Evolutionary conservation across 768 basidiomycete species (phyloP).

Genomic region (Leccinum olivaceopallidum): DNA sequence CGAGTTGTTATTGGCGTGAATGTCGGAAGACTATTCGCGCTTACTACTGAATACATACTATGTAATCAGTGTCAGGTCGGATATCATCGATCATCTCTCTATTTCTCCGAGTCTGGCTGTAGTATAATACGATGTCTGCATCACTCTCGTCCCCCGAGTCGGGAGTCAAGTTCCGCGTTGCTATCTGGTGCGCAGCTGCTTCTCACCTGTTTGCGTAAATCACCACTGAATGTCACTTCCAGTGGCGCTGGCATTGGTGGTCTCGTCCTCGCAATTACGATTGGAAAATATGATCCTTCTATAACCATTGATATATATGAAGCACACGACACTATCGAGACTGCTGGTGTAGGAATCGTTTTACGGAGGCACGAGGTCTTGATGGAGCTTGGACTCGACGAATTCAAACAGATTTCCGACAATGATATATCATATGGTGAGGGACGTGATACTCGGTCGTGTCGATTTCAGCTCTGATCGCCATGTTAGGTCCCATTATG

Average conservation of each 20-base stretch:
- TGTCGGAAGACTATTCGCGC: too few relatives aligned
- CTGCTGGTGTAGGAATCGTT: conserved; percentile 43
- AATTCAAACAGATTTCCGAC: conserved; percentile 23
- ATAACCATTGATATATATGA: conserved; percentile 47
- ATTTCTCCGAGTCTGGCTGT: not conserved
- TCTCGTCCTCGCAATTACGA: conserved; percentile 41
- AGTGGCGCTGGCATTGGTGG: conserved; percentile 46
- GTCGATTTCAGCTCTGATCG: not conserved
- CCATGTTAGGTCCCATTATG: not conserved
- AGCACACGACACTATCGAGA: conserved; percentile 38
- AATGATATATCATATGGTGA: conserved; percentile 8
- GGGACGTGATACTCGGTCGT: conserved; percentile 6
- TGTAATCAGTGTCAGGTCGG: too few relatives aligned
- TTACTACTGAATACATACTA: too few relatives aligned
- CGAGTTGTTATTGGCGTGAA: too few relatives aligned
- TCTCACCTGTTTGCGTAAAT: not conserved
- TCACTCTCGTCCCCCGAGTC: not conserved
- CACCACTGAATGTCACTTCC: not conserved
- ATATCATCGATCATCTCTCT: too few relatives aligned
- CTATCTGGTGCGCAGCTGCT: conserved; percentile 20
- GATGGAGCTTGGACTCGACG: conserved; percentile 43
- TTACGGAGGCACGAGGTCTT: conserved; percentile 48
- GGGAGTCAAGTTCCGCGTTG: conserved; percentile 18
- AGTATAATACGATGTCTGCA: not conserved
- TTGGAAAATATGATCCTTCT: conserved; percentile 32